A percentile compares a stretch with the other conserved stretches of the same genome.
phyloP scores from a whole-genome alignment of 768 basidiomycete species.

The Suillus variegatus region DNA sequence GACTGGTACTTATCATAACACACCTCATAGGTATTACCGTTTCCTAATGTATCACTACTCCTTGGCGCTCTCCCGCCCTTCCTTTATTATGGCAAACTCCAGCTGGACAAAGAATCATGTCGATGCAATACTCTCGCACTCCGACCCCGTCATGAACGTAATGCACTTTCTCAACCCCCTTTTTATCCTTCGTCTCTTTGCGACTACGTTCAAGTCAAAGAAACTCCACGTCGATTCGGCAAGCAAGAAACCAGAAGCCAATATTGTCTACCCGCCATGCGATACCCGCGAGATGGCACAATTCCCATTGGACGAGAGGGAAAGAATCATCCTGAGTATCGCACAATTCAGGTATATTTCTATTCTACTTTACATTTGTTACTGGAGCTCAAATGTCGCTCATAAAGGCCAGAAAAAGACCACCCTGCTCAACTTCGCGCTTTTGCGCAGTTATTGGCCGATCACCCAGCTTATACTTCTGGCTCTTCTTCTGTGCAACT shows the following conservation, averaged over 20 bases:
- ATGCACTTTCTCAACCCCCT: conserved; percentile 46
- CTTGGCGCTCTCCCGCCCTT: conserved; percentile 66
- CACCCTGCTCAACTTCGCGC: conserved; percentile 79
- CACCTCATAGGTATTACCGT: conserved; percentile 73
- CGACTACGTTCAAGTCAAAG: conserved; percentile 9
- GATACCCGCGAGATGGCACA: conserved; percentile 72
- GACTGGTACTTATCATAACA: conserved; percentile 1
- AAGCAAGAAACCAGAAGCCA: conserved; percentile 70
- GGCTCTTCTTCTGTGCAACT: conserved; percentile 47
- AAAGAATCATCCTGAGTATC: conserved; percentile 76
- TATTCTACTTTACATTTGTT: conserved; percentile 15
- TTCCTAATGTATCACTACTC: conserved; percentile 86
- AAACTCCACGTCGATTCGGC: conserved; percentile 68
- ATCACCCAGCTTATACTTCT: conserved; percentile 57
- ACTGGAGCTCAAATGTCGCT: background rate
- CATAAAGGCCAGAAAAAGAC: conserved; percentile 87
- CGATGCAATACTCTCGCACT: conserved; percentile 64
- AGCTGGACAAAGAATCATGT: conserved; percentile 92
- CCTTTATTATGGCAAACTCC: conserved; percentile 91
- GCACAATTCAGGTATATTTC: conserved; percentile 83
- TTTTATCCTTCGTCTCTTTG: conserved; percentile 34
- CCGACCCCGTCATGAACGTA: conserved; percentile 49
- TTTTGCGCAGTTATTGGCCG: conserved; percentile 57
- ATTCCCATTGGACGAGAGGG: conserved; percentile 54
- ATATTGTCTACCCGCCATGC: conserved; percentile 89